Percentiles rank a stretch among this genome's conserved stretches.
Conservation (phyloP, 2,329 filamentous ascomycete species). For the Fusarium buxicola region DNA sequence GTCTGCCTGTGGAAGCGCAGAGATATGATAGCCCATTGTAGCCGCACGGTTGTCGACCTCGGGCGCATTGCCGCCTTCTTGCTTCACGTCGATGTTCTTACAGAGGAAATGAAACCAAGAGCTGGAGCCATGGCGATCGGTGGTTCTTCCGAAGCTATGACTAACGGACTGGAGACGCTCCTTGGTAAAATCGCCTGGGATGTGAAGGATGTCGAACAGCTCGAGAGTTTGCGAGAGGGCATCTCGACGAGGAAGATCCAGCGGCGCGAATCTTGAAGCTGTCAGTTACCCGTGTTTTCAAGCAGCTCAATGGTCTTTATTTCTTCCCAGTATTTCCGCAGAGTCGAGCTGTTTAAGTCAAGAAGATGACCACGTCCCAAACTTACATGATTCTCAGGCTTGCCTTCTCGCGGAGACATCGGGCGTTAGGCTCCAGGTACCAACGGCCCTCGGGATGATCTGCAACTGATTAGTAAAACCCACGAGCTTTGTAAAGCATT, state of each 20-base stretch:
- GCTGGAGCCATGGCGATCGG: slow-evolving; percentile 40
- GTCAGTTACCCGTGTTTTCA: slow-evolving; percentile 1
- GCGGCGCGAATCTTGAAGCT: slow-evolving; percentile 44
- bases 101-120: slow-evolving; percentile 53
- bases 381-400: slow-evolving; percentile 48
- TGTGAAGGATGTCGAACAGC: slow-evolving; percentile 46
- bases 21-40: slow-evolving; percentile 40
- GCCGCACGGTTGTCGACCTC: slow-evolving; percentile 44
- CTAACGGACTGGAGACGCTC: slow-evolving; percentile 48
- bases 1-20: slow-evolving; percentile 45
- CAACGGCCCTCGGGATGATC: slow-evolving; percentile 44
- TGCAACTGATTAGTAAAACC: slow-evolving; percentile 22
- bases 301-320: not conserved
- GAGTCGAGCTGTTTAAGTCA: not conserved
- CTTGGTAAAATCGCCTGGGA: slow-evolving; percentile 48
- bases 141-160: slow-evolving; percentile 50
- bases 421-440: slow-evolving; percentile 38
- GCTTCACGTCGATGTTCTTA: slow-evolving; percentile 48
- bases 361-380: not conserved
- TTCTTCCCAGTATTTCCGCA: not conserved
- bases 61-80: slow-evolving; percentile 26
- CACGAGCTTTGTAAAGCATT: fast-evolving
- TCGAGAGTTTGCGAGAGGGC: slow-evolving; percentile 41
- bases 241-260: slow-evolving; percentile 43
- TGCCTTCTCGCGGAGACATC: slow-evolving; percentile 39